Evolutionary conservation across 345 rosid species (phyloP), one percentile per base, ranked within the genome.

Genomic region (Salix caprea): DNA sequence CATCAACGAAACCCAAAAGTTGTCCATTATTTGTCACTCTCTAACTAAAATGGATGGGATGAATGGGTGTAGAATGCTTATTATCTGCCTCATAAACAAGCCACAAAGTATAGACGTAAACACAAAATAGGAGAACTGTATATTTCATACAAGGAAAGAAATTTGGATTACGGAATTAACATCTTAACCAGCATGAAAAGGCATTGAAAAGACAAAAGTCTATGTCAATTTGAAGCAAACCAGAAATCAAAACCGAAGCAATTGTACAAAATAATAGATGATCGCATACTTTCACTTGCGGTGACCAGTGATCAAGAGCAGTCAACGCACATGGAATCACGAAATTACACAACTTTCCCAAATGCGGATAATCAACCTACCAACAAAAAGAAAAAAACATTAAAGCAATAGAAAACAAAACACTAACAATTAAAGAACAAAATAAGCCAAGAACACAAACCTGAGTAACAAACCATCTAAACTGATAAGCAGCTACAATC

Each of bases 301-400:
- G 89, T 12, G 97, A 93, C 98, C 96, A 96, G 83, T 93, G 98
- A 82, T 96, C 97, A 75, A 93, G 90, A 26, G 92, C 90, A 56
- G 94, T 93, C 83, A 93, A 84, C 54, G 87, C 99, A 86, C 94
- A 96, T 79, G 98, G 99, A 86, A 91, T 78, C 83, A 93, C 87
- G 90, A 93, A 70, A 83, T 81, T 84, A 72, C 91, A 86, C 79
- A 90, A 28, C 70, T 88, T 88, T 68, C 87, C 97, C 80, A 93
- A 58, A 72, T 81, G 74, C 16, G 91, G 88, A 83, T 64, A 73
- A 73, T 82, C 91, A 71, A 93, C 86, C 99, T 93, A 81, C 40
- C 74, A 40, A 78, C 26, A 75, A 18, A 65, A 42, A 70, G 46
- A 37, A 4, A 65, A 6, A n/a, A 30, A 16, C 14, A 16, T 28